Evolutionary conservation across 2,329 filamentous ascomycete species (phyloP).

Genomic region (Macroventuria anomochaeta): DNA sequence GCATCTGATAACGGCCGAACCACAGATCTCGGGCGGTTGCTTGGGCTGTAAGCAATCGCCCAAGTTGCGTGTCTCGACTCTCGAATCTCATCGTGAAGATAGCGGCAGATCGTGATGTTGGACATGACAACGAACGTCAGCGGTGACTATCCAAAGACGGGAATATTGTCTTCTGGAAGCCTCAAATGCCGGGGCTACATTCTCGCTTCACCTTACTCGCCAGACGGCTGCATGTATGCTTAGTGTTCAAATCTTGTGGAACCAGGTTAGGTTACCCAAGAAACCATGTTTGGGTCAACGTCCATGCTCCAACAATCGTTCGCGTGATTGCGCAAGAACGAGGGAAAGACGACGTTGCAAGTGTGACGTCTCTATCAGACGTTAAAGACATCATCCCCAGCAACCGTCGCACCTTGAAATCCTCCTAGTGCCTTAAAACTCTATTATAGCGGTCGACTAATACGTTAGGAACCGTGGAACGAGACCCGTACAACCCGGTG

Average conservation of each 20-base stretch:
- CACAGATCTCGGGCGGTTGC: conserved; percentile 4
- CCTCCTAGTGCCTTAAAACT: conserved; percentile 4
- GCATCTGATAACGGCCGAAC: conserved; percentile 8
- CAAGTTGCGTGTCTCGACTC: conserved; percentile 9
- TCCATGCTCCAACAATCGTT: conserved; percentile 22
- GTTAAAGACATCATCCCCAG: neutral
- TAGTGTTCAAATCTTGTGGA: conserved; percentile 13
- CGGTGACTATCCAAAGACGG: conserved; percentile 7
- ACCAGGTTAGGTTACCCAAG: conserved; percentile 14
- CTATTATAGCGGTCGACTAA: conserved; percentile 6
- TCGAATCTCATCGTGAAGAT: conserved; percentile 3
- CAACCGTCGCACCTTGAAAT: conserved; percentile 1
- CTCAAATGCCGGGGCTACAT: conserved; percentile 13
- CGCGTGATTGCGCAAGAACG: conserved; percentile 32
- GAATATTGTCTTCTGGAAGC: conserved; percentile 9
- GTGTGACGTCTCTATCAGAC: conserved; percentile 2
- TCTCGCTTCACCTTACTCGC: conserved; percentile 28
- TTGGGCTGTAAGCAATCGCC: too few species aligned
- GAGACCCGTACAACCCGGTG: conserved; percentile 16
- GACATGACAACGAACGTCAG: neutral
- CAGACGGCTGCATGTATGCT: conserved; percentile 25
- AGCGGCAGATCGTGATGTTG: conserved; percentile 14
- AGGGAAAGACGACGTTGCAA: conserved; percentile 1
- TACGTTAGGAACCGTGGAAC: conserved; percentile 15
- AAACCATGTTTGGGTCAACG: conserved; percentile 1